Evolutionary conservation across 1,284 basidiomycete genomes (phyloP), one percentile per base, ranked within the genome.

Genomic region (Tylopilus sp.): DNA sequence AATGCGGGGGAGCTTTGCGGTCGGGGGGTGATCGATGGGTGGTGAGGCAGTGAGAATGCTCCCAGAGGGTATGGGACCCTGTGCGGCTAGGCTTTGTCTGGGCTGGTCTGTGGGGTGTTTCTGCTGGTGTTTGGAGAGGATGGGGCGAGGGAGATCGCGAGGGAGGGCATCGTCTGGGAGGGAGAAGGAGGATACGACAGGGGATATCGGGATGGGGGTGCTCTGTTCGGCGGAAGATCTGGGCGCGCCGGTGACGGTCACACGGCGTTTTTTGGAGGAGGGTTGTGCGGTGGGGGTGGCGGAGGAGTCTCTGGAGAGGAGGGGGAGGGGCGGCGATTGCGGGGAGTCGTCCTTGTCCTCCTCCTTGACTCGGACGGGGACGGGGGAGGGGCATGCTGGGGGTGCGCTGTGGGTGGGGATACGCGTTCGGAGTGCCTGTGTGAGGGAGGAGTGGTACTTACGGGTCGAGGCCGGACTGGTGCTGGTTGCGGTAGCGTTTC

Each of bases 61-160:
- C 18, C 44, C 56, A 51, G 64, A 41, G 2, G 41, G 35, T 30
- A 49, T 45, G 46, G 61, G 47, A 53, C 34, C 8, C 34, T 36
- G 61, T 33, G 51, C 58, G 7, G 71, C 66, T 41, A 68, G 52
- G 61, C 79, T 82, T 15, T 76, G 82, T 50, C 84, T 68, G 42
- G 83, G 75, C 64, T 84, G 82, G 62, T 87, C 83, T 50, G 83
- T 81, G 51, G 83, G 70, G 39, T 78, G 76, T 64, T 85, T 82
- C 65, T 85, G 85, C 56, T 82, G 81, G 62, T 83, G 83, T 59
- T 84, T 86, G 43, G 79, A 69, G 51, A 82, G 71, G 72, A 79
- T 78, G 21, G 81, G 79, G 58, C 82, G 75, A 29, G 82, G 75
- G 60, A 83, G 79, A 58, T 85, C 82, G 40, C 81, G 70, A 18